phyloP scores from a whole-genome alignment of 805 yeast genomes.

The Wickerhamiella sorbophila region DNA sequence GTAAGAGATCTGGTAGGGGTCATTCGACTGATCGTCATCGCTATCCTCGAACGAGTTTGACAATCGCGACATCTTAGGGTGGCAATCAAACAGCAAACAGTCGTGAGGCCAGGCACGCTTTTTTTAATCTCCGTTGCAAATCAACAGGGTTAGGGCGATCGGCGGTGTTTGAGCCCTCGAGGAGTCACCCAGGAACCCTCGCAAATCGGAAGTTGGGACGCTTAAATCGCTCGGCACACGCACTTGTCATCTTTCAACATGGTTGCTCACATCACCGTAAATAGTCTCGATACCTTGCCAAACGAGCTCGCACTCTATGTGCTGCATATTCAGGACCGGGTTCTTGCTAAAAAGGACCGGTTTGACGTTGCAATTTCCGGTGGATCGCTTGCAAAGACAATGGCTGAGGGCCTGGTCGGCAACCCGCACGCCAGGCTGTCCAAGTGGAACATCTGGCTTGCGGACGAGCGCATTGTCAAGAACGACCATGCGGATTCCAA shows the following conservation, averaged over 20 bases:
- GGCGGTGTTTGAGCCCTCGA: no score
- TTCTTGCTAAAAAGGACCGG: conserved; percentile 30
- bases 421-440: conserved; percentile 28
- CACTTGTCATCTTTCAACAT: background rate
- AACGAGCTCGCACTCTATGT: conserved; percentile 49
- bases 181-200: no score
- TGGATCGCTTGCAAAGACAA: conserved; percentile 72
- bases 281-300: conserved; percentile 48
- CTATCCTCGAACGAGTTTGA: conserved; percentile 5
- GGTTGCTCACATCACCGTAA: conserved; percentile 13
- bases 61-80: background rate
- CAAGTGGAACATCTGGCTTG: conserved; percentile 51
- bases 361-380: conserved; percentile 81
- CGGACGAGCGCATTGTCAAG: conserved; percentile 85
- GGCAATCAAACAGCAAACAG: no score
- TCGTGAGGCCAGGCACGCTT: no score
- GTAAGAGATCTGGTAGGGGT: conserved; percentile 13
- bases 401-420: conserved; percentile 48
- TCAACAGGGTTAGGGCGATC: no score
- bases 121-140: no score
- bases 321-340: conserved; percentile 45
- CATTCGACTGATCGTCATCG: conserved; percentile 5
- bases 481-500: conserved; percentile 73
- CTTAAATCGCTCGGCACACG: no score
- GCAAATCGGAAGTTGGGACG: no score